Conservation (phyloP, 148 eudicot species). For the Euryodendron excelsum region DNA sequence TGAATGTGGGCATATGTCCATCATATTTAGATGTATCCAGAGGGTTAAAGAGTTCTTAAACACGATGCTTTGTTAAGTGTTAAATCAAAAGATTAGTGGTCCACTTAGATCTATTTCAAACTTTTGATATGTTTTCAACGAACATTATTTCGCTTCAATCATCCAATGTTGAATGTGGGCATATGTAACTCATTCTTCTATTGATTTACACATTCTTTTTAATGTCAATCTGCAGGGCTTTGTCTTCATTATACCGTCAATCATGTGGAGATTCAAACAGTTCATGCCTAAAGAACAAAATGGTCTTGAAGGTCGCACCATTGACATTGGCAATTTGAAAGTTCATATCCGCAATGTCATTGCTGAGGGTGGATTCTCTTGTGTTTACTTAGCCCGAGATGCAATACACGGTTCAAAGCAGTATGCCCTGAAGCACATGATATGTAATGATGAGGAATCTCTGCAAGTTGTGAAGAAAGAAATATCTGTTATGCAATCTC, state of each 20-base stretch:
- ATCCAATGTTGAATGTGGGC: background rate
- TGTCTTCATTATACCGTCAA: constrained; percentile 12
- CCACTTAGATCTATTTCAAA: background rate
- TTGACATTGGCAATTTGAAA: constrained; percentile 88
- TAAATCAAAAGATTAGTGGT: background rate
- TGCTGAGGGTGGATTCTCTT: constrained; percentile 99
- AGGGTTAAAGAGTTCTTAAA: background rate
- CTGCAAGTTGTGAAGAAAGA: constrained; percentile 80
- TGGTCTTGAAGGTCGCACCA: constrained; percentile 91
- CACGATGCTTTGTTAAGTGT: background rate
- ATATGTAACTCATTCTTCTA: background rate
- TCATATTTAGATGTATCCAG: background rate
- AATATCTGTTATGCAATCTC: constrained; percentile 81
- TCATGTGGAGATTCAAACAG: constrained; percentile 94
- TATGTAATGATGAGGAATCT: constrained; percentile 94
- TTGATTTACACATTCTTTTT: background rate
- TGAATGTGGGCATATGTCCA: background rate
- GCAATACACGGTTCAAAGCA: constrained; percentile 74
- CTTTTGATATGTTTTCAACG: background rate
- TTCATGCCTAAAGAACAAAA: constrained; percentile 80
- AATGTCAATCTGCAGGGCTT: constrained; percentile 19
- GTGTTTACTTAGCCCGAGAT: constrained; percentile 91
- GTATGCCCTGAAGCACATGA: constrained; percentile 92
- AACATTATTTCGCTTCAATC: background rate
- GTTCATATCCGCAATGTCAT: constrained; percentile 69